Base-by-base conservation (phyloP, 2,329 filamentous ascomycete genomes). In the Madurella fahalii region DNA sequence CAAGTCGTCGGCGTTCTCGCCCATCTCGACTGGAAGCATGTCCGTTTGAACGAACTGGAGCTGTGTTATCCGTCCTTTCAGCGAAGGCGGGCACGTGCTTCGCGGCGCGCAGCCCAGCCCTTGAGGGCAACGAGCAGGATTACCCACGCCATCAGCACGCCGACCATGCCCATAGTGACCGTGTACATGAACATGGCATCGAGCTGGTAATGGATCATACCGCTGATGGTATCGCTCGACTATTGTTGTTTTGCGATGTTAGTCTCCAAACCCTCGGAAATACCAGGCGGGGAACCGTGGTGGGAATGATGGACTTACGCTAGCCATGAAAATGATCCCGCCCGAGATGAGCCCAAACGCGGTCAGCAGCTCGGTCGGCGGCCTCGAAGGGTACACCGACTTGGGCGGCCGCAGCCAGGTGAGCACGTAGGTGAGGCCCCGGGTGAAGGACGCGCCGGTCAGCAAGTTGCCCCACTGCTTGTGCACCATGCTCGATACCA, bases 181-280 rank as follows among this genome's bases (percentile, higher is more conserved):
- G 90, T 96, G 71, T 96, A 95, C 58, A 90, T 83, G 71, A 96
- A 94, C 91, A 96, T 96, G 59, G 89, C 89, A 66, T 96, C 89
- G 15, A 96, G 74, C 4, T 85, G 72, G 66, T 92, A 86, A 53
- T 81, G 79, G 56, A 92, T 85, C 75, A 96, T 89, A n/a, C 84
- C 83, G 9, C 77, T 69, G 25, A 96, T 81, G 0, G 87, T 87
- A 66, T 95, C 90, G 53, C 82, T 81, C 58, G 88, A 87, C 84
- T 88, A 58, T 53, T n/a, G n/a, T 46, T 41, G 20, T 7, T 52
- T 4, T 15, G n/a, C 39, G 37, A 30, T 25, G 55, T 69, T 59
- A 69, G 61, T 52, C 2, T 16, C 5, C 9, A 9, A n/a, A 11
- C 4, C 11, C 34, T 37, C 13, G 9, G 13, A 12, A 12, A 37